Conservation (phyloP, 345 rosid species). For the Orychophragmus violaceus region DNA sequence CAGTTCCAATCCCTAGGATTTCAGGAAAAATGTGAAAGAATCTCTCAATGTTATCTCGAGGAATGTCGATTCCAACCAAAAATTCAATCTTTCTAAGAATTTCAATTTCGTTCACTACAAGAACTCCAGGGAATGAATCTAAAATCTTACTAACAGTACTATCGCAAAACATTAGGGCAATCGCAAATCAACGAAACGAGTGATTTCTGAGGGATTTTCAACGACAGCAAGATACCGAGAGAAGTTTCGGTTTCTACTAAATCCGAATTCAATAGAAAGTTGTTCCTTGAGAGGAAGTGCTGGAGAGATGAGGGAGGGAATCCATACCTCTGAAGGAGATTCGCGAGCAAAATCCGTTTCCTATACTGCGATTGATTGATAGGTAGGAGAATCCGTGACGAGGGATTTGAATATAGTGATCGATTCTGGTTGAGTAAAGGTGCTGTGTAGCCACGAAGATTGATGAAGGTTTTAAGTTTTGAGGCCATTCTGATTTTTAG, state of each 20-base stretch:
- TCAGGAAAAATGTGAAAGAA: too few species aligned
- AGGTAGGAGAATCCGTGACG: constrained; percentile 1
- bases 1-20: too few species aligned
- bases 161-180: constrained; percentile 62
- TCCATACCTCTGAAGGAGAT: too few species aligned
- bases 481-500: constrained; percentile 10
- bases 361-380: constrained; percentile 31
- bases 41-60: too few species aligned
- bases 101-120: constrained; percentile 41
- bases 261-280: too few species aligned
- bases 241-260: too few species aligned
- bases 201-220: constrained; percentile 45
- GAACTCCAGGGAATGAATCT: constrained; percentile 47
- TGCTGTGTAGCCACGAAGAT: constrained; percentile 1
- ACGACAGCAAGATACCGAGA: constrained; percentile 45
- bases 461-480: constrained; percentile 9
- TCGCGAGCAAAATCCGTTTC: too few species aligned
- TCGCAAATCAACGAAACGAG: constrained; percentile 45
- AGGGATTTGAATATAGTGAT: constrained; percentile 8
- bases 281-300: too few species aligned
- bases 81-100: constrained; percentile 44
- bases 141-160: too few species aligned
- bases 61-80: too few species aligned
- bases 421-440: constrained; percentile 9
- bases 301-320: too few species aligned